Conservation (phyloP, 2,329 filamentous ascomycete species). For the Pyricularia sp. region DNA sequence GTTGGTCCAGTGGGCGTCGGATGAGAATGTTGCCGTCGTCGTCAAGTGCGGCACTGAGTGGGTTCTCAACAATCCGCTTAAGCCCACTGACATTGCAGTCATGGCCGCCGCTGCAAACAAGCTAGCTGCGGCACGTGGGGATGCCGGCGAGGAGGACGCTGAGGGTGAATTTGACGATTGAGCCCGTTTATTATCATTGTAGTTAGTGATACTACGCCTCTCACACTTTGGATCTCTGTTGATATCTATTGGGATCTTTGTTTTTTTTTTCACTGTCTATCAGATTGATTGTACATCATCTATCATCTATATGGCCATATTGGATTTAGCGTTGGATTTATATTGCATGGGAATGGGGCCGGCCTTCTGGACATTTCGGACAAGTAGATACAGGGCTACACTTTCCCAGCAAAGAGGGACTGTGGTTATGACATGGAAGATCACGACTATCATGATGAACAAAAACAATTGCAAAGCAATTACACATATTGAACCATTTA, state of each 20-base stretch:
- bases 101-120: not conserved
- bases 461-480: not conserved
- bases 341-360: not conserved
- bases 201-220: not conserved
- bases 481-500: not conserved
- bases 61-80: slow-evolving; percentile 15
- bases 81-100: slow-evolving; percentile 6
- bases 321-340: not conserved
- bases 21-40: slow-evolving; percentile 25
- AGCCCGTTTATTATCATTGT: not conserved
- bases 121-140: not conserved
- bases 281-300: not conserved
- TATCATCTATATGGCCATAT: not conserved
- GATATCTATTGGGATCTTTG: not conserved
- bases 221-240: not conserved
- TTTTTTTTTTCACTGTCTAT: not conserved
- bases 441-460: not conserved
- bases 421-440: not conserved
- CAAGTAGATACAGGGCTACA: not conserved
- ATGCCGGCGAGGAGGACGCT: not conserved
- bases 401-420: not conserved
- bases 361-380: not conserved
- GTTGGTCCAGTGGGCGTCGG: slow-evolving; percentile 28
- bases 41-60: slow-evolving; percentile 6
- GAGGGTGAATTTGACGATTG: not conserved